These are phyloP conservation scores for Entomortierella chlamydospora DNA, from an alignment of 192 early-diverging fungal species.

Conservation along the genomic window DNA sequence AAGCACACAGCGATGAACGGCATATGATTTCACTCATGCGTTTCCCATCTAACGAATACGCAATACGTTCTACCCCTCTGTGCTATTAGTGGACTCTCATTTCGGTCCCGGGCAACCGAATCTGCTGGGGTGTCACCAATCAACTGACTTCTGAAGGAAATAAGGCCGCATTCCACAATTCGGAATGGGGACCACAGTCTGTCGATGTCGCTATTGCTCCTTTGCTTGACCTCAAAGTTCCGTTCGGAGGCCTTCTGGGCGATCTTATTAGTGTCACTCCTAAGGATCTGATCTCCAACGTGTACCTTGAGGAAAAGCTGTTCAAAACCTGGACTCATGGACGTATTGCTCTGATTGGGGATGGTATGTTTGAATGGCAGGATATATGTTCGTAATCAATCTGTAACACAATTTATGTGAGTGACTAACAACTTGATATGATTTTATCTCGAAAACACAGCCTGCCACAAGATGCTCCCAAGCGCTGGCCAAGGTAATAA, in stretches of 20 bases:
- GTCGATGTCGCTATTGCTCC: constrained; percentile 1
- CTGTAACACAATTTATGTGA: too few relatives aligned
- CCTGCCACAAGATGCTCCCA: constrained; percentile 38
- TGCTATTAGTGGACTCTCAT: constrained; percentile 25
- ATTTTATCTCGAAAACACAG: background rate
- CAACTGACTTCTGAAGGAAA: constrained; percentile 4
- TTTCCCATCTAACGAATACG: too few relatives aligned
- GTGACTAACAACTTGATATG: too few relatives aligned
- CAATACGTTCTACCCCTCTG: background rate
- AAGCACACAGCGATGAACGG: too few relatives aligned
- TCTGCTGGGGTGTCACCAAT: constrained; percentile 15
- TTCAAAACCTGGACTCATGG: constrained; percentile 38
- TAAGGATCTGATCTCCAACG: constrained; percentile 33
- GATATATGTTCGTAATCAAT: background rate
- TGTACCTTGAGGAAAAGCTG: constrained; percentile 40
- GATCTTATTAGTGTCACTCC: constrained; percentile 33
- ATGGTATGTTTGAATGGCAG: constrained; percentile 19
- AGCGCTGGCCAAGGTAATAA: constrained; percentile 35
- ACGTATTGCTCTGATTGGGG: constrained; percentile 27
- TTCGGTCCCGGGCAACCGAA: constrained; percentile 9
- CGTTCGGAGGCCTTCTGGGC: constrained; percentile 25
- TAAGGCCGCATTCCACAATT: constrained; percentile 18
- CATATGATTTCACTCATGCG: too few relatives aligned
- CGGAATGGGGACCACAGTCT: constrained; percentile 16
- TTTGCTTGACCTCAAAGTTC: constrained; percentile 10